Conservation (phyloP, 163 green algal genomes). For the Coccomyxa subellipsoidea region DNA sequence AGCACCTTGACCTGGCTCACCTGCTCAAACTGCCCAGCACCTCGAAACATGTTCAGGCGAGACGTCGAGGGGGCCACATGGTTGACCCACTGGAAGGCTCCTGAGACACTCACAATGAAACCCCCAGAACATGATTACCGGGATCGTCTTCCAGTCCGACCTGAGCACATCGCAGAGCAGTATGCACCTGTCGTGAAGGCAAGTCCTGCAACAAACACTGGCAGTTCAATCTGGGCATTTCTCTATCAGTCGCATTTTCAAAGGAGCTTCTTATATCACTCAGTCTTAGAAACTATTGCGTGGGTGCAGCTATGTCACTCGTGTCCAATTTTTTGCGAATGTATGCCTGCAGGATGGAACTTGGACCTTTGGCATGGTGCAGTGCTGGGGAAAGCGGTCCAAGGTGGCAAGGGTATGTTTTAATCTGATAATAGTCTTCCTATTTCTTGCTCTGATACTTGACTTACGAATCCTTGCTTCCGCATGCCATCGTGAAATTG, state of each 20-base stretch:
- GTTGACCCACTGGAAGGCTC: conserved; percentile 14
- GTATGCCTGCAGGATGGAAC: conserved; percentile 12
- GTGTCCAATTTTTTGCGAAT: no score
- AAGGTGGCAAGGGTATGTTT: background rate
- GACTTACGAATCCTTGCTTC: no score
- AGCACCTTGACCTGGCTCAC: no score
- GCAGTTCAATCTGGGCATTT: no score
- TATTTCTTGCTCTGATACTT: background rate
- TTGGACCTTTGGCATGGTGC: conserved; percentile 46
- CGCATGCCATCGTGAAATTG: background rate
- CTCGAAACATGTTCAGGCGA: background rate
- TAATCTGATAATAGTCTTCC: background rate
- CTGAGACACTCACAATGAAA: background rate
- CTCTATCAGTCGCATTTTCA: no score
- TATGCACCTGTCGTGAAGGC: background rate
- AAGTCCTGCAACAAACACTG: no score
- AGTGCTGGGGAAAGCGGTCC: background rate
- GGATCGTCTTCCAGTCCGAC: background rate
- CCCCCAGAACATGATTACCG: conserved; percentile 4
- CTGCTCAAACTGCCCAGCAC: no score
- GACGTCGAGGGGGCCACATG: background rate
- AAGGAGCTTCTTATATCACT: background rate
- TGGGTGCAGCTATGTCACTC: background rate
- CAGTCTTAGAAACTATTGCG: background rate
- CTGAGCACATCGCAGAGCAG: conserved; percentile 17